Percentiles rank a stretch among this genome's conserved stretches.
These are phyloP conservation scores for Elymus sibiricus DNA, from an alignment of 176 grass and related monocot species.

Conservation along the genomic window DNA sequence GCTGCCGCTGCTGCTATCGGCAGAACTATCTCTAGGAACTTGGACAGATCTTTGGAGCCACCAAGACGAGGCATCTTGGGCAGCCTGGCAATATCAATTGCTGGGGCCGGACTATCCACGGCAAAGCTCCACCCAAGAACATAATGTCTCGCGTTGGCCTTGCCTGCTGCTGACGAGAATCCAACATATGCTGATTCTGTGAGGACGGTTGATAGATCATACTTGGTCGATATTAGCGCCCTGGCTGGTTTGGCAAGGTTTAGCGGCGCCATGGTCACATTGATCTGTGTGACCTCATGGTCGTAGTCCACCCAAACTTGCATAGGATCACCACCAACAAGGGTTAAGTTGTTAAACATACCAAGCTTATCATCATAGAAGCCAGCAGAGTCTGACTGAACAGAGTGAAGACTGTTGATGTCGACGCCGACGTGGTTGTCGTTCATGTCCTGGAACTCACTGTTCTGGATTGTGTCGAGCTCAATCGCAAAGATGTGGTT, in stretches of 20 bases:
- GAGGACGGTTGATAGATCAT: slow-evolving; percentile 4
- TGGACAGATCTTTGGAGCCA: background rate
- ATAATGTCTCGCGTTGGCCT: background rate
- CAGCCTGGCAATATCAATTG: background rate
- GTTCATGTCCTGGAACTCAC: slow-evolving; percentile 15
- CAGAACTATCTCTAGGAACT: background rate
- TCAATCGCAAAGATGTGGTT: slow-evolving; percentile 33
- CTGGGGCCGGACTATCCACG: background rate
- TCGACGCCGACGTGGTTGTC: too few relatives aligned
- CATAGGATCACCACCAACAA: background rate
- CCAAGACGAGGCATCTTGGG: background rate
- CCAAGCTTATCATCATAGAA: slow-evolving; percentile 2
- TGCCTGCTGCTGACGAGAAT: slow-evolving; percentile 11
- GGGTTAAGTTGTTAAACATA: background rate
- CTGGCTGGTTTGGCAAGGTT: background rate
- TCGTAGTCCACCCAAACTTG: slow-evolving; percentile 41
- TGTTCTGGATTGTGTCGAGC: slow-evolving; percentile 33
- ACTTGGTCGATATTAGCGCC: background rate
- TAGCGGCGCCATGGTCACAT: slow-evolving; percentile 12
- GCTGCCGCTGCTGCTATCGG: background rate
- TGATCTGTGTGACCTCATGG: background rate
- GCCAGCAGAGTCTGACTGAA: background rate
- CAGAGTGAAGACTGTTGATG: slow-evolving; percentile 19
- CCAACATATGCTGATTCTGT: background rate
- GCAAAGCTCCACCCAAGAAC: slow-evolving; percentile 43